phyloP scores from a whole-genome alignment of 2,329 filamentous ascomycete genomes.

The Lecanicillium sp. region DNA sequence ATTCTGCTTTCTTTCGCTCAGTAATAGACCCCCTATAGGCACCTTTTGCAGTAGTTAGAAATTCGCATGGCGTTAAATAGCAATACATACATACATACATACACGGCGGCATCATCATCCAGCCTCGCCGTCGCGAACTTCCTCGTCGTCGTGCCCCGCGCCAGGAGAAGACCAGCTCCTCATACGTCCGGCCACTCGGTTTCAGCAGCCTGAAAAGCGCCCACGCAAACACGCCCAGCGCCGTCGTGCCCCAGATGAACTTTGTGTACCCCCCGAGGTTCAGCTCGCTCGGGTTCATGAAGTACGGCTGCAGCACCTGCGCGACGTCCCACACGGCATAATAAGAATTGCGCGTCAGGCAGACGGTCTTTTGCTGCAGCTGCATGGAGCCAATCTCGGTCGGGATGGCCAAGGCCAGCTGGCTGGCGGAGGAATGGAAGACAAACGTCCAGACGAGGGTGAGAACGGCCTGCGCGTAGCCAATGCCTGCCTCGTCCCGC shows the following conservation, averaged over 20 bases:
- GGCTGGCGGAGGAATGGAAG: conserved; percentile 37
- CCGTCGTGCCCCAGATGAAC: conserved; percentile 24
- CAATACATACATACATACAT: no score
- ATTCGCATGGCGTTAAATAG: no score
- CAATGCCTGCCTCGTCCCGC: conserved; percentile 34
- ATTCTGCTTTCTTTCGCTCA: no score
- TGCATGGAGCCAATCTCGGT: conserved; percentile 27
- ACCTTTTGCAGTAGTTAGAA: no score
- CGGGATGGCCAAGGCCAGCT: conserved; percentile 20
- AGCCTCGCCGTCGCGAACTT: background rate
- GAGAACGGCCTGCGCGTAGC: conserved; percentile 32
- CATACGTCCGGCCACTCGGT: conserved; percentile 43
- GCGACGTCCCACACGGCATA: conserved; percentile 19
- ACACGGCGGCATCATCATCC: no score
- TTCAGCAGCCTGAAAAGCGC: conserved; percentile 46
- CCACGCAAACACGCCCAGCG: conserved; percentile 24
- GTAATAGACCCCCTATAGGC: no score
- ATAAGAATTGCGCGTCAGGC: conserved; percentile 25
- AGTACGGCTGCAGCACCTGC: conserved; percentile 26
- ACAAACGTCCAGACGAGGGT: conserved; percentile 38
- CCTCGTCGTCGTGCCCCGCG: conserved; percentile 18
- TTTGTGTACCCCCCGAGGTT: conserved; percentile 38
- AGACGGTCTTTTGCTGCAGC: conserved; percentile 28
- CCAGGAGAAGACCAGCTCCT: conserved; percentile 51
- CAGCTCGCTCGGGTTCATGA: conserved; percentile 33